These are phyloP conservation scores for Heimioporus sp. DNA, from an alignment of 768 basidiomycete species.

Conservation along the genomic window DNA sequence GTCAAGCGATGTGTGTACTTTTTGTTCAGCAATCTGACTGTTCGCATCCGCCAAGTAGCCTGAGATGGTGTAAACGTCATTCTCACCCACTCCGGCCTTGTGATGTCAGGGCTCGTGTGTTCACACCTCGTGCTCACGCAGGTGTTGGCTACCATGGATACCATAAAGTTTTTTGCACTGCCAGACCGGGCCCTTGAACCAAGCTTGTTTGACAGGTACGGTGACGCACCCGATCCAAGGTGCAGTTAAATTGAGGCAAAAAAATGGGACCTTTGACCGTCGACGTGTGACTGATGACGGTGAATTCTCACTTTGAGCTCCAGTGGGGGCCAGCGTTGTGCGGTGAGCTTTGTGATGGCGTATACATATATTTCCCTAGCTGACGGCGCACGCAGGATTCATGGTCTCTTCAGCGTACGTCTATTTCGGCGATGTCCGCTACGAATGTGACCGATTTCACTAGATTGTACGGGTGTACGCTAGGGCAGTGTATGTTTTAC, in stretches of 20 bases:
- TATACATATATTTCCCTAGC: background rate
- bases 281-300: background rate
- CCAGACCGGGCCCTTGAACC: background rate
- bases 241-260: too few species aligned
- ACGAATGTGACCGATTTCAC: background rate
- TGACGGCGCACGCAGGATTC: conserved; percentile 2
- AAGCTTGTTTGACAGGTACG: background rate
- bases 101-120: too few species aligned
- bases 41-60: conserved; percentile 1
- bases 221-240: background rate
- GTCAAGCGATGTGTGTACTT: conserved; percentile 9
- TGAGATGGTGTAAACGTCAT: background rate
- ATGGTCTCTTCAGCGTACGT: background rate
- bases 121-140: too few species aligned
- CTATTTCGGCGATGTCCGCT: too few species aligned
- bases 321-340: background rate
- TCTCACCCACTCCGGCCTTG: background rate
- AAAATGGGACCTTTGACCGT: too few species aligned
- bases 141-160: too few species aligned
- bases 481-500: conserved; percentile 9
- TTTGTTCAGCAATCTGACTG: conserved; percentile 8
- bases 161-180: too few species aligned
- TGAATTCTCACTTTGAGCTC: background rate
- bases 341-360: background rate
- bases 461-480: conserved; percentile 11